Base-by-base conservation (phyloP, 805 yeast species). In the Schizosaccharomyces osmophilus region DNA sequence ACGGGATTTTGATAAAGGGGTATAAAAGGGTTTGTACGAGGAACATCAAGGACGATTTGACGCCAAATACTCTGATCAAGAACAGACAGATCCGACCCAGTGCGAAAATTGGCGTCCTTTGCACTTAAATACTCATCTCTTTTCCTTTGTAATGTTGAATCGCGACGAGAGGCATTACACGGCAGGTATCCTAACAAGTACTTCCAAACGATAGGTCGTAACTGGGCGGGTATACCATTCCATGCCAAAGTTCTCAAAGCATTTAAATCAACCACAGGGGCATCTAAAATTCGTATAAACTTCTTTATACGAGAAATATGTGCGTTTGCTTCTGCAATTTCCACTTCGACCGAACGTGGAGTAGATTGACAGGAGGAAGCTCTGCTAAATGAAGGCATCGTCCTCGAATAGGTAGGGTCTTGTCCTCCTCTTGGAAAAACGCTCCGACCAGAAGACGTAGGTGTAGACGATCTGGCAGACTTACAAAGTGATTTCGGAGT, bases 41-140 rank as follows among this genome's bases (percentile, higher is more conserved):
- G 95, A 26, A 93, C 86, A 71, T 90, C 98, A 64, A 93, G 93
- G 63, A 83, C 84, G 65, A 90, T 89, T 73, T 90, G 98, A 74
- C 93, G 97, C 85, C 95, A 90, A 62, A 95, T 82, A 54, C 82
- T 81, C 65, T 80, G 83, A 67, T 87, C 94, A 64, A 81, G 77
- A 55, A 79, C 80, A 62, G 79, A 76, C 39, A 75, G 73, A 42
- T 32, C 58, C 17, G 45, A 26, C 26, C 39, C 24, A 13, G 17
- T 58, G 19, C 36, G 36, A 41, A 4, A 62, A 64, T 82, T 79
- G n/a, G 81, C 82, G 65, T 83, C 84, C 1, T 76, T 72, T 3
- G 87, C 76, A 3, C 95, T 88, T 48, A 75, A 68, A 69, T 90
- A 93, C 68, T 90, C 97, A 67, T 84, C 81, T 59, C 98, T 78